phyloP scores from a whole-genome alignment of 768 basidiomycete genomes.

The Cubamyces lactineus region DNA sequence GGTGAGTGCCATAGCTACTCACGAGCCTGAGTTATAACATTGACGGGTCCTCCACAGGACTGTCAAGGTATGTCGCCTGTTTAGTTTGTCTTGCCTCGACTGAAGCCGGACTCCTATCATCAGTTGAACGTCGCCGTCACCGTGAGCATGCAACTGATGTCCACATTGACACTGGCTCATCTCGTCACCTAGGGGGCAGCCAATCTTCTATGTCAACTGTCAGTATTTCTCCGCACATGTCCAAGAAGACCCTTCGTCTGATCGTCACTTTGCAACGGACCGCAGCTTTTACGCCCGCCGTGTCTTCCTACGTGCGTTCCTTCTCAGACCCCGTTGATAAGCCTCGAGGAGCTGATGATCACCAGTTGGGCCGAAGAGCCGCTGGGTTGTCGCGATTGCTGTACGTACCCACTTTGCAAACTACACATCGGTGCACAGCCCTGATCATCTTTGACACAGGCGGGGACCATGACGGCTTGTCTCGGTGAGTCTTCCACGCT shows the following conservation, averaged over 20 bases:
- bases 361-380: not conserved
- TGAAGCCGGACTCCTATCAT: not conserved
- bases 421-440: too few species aligned
- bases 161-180: not conserved
- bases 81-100: not conserved
- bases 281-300: slow-evolving; percentile 6
- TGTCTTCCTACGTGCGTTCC: not conserved
- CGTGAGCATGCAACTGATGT: not conserved
- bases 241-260: not conserved
- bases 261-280: not conserved
- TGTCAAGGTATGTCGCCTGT: not conserved
- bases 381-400: slow-evolving; percentile 1
- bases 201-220: slow-evolving; percentile 1
- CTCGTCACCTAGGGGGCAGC: not conserved
- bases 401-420: not conserved
- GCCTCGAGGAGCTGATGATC: too few species aligned
- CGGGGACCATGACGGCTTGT: not conserved
- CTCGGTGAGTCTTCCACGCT: not conserved
- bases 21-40: too few species aligned
- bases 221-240: not conserved
- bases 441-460: not conserved
- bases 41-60: not conserved
- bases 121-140: slow-evolving; percentile 2
- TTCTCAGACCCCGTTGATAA: too few species aligned
- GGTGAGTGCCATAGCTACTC: not conserved